Evolutionary conservation across 73 alveolate genomes (phyloP).

Genomic region (Tetrahymena elliotti): DNA sequence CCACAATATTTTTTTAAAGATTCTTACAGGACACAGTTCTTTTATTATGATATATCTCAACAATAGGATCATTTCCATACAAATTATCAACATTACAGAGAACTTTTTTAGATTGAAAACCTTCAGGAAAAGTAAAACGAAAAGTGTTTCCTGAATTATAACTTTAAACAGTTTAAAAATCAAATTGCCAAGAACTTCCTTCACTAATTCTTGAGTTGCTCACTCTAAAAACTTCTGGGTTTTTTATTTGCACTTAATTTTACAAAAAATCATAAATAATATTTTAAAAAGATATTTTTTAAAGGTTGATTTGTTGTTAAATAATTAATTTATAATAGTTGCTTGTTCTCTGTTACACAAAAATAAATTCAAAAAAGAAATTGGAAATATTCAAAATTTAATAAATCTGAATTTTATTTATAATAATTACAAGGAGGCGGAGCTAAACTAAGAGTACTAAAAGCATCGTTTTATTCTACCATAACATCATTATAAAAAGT

Average conservation of each 20-base stretch:
- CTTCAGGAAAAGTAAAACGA: background rate
- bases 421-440: background rate
- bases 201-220: background rate
- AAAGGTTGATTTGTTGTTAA: background rate
- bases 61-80: background rate
- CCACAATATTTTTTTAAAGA: background rate
- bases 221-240: background rate
- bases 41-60: background rate
- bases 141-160: background rate
- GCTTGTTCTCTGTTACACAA: background rate
- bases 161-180: background rate
- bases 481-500: background rate
- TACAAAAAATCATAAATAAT: background rate
- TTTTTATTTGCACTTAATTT: background rate
- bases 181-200: background rate
- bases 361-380: background rate
- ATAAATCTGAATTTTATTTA: background rate
- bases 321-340: background rate
- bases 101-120: background rate
- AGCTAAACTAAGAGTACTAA: background rate
- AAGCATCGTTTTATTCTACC: background rate
- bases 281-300: background rate
- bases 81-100: background rate
- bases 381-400: background rate
- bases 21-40: background rate